Evolutionary conservation across 129 eudicot genomes (phyloP), one percentile per base, ranked within the genome.

Genomic region (Helianthus tuberosus): DNA sequence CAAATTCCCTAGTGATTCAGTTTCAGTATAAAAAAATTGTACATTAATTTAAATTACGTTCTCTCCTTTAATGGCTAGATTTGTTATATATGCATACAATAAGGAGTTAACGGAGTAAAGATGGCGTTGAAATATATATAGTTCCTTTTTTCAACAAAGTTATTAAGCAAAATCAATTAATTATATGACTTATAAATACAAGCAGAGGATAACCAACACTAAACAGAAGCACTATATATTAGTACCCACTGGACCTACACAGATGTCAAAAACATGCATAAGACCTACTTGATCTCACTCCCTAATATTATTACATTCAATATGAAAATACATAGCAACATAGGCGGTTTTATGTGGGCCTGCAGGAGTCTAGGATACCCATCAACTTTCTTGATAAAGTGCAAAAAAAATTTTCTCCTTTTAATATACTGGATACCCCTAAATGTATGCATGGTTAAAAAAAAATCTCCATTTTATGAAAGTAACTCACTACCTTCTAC

Each of bases 1-100:
- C 52, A 76, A 53, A 59, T 76, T 57, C 50, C 58, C 68, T 12
- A 4, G 53, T 36, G 51, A 68, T 55, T 44, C 73, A n/a, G n/a
- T n/a, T n/a, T n/a, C n/a, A 53, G 58, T 75, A 61, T 50, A 47
- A 74, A 48, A 48, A 52, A 39, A 8, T 1, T 43, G 53, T 3
- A 39, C 35, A 15, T 17, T 66, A 17, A 16, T 8, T 9, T 39
- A 3, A 4, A 17, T 54, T 64, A 58, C 5, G 55, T 50, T 11
- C 55, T 6, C 47, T 43, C 47, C 47, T 15, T 54, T 54, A 54
- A 54, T 54, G 60, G 60, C 23, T 54, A 54, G 32, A 7, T 57
- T 10, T 57, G 14, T 57, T 57, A 6, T 57, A 57, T 57, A 57
- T 57, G 63, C 63, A 57, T 20, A 57, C 63, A 57, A 57, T 57